These are phyloP conservation scores for Aspergillus felis DNA, from an alignment of 2,329 filamentous ascomycete species.

Conservation along the genomic window DNA sequence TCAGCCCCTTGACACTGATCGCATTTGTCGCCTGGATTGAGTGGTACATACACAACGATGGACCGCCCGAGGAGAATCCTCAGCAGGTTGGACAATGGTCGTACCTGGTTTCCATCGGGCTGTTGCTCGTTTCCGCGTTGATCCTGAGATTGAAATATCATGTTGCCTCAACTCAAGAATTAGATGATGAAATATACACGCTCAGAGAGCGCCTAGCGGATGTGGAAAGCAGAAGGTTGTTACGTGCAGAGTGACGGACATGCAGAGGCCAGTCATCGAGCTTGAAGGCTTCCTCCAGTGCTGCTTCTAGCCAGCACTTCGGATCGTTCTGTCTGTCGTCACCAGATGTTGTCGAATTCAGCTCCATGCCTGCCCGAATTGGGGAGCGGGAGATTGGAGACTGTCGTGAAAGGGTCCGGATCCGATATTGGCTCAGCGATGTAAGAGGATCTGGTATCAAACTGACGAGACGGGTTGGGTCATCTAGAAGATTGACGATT, in stretches of 20 bases:
- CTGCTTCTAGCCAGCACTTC: too few relatives aligned
- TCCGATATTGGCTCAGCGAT: neutral
- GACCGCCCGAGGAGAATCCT: conserved; percentile 23
- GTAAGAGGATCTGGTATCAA: neutral
- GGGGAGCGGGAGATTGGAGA: neutral
- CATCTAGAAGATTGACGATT: neutral
- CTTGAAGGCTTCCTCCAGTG: too few relatives aligned
- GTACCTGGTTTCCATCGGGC: conserved; percentile 21
- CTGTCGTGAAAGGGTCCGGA: neutral
- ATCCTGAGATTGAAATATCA: conserved; percentile 25
- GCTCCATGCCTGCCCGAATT: neutral
- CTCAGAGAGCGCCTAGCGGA: conserved; percentile 8
- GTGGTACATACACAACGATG: conserved; percentile 28
- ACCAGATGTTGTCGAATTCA: neutral
- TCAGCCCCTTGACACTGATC: conserved; percentile 27
- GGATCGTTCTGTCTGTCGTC: neutral
- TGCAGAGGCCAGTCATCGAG: neutral
- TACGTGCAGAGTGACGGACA: neutral
- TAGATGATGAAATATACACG: conserved; percentile 26
- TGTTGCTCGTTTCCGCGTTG: conserved; percentile 26
- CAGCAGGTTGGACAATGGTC: conserved; percentile 32
- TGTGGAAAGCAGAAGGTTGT: neutral
- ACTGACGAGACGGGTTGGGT: neutral
- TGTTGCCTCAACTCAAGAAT: conserved; percentile 23
- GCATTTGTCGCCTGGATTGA: conserved; percentile 33